Conservation (phyloP, 352 stramenopile genomes). For the Pythium sp. region DNA sequence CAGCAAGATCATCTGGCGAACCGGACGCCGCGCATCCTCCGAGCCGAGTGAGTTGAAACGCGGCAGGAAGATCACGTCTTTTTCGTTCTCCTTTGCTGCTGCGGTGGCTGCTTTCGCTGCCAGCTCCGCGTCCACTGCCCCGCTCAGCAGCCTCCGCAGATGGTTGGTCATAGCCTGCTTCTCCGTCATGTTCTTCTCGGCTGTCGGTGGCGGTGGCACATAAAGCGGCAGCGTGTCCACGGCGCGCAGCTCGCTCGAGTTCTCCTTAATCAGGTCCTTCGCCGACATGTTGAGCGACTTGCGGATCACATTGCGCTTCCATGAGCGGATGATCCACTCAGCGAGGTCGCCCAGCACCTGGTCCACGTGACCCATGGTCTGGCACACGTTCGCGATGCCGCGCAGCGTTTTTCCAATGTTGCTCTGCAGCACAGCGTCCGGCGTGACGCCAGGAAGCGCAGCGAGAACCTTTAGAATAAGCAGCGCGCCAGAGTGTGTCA, state of each 20-base stretch:
- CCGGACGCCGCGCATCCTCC: conserved; percentile 46
- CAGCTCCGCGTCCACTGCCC: conserved; percentile 4
- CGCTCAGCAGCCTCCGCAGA: conserved; percentile 19
- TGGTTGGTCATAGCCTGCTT: conserved; percentile 21
- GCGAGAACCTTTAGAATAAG: conserved; percentile 49
- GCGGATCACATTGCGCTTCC: conserved; percentile 45
- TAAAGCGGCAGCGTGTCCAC: conserved; percentile 31
- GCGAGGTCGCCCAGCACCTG: conserved; percentile 47
- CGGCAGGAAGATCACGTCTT: conserved; percentile 45
- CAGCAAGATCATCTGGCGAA: conserved; percentile 49
- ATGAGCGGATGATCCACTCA: conserved; percentile 60
- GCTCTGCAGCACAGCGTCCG: conserved; percentile 44
- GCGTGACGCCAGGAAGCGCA: conserved; percentile 52
- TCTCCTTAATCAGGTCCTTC: conserved; percentile 38
- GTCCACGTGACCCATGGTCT: conserved; percentile 37
- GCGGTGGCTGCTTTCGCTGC: conserved; percentile 14
- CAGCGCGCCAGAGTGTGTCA: conserved; percentile 40
- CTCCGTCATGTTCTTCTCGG: conserved; percentile 18
- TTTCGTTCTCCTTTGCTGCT: conserved; percentile 19
- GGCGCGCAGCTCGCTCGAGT: conserved; percentile 36
- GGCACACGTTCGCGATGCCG: conserved; percentile 39
- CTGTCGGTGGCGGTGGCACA: conserved; percentile 20
- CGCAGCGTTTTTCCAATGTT: conserved; percentile 57
- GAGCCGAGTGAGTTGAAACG: conserved; percentile 67
- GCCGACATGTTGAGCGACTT: conserved; percentile 36